Base-by-base conservation (phyloP, 225 moss, liverwort and hornwort genomes). In the Sphagnum contortum region DNA sequence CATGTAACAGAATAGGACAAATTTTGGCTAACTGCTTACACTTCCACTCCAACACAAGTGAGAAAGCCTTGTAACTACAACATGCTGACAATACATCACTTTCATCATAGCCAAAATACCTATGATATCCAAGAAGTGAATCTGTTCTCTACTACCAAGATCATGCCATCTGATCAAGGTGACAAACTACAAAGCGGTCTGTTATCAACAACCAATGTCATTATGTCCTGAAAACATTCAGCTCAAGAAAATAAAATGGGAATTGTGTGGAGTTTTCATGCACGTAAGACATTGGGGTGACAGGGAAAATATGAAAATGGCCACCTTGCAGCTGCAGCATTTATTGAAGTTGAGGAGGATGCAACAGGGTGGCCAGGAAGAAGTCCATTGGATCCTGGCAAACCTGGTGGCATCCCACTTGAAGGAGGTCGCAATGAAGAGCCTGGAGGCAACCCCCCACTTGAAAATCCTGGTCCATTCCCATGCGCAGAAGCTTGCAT, bases 291-390 rank as follows among this genome's bases (percentile, higher is more conserved):
- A 29, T 29, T 29, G 29, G 29, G 29, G 29, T 29, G 1, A 29
- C 29, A 61, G n/a, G 9, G 7, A 65, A 54, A 7, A 50, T 8
- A 11, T 9, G 12, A 65, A 65, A 50, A 12, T 48, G 29, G 14
- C 64, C 3, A 93, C 92, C 86, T 83, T 73, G 88, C 94, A 64
- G 80, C 77, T 49, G 77, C 74, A 55, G 89, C 86, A 77, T 69
- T 88, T 54, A 74, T 77, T 52, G 91, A 83, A 62, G 80, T 74
- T 71, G 81, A 82, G 50, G 93, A 84, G 48, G 91, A 79, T 49
- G 81, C 70, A 55, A 77, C 67, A 60, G 81, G 63, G 13, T 77
- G 79, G 7, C 89, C 85, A 76, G 85, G 68, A 52, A 83, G 87
- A 56, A 83, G 77, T 80, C 65, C 79, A 13, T 63, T 65, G 48